Conservation (phyloP, 305 asterid species). For the Caryopteris hybrid region DNA sequence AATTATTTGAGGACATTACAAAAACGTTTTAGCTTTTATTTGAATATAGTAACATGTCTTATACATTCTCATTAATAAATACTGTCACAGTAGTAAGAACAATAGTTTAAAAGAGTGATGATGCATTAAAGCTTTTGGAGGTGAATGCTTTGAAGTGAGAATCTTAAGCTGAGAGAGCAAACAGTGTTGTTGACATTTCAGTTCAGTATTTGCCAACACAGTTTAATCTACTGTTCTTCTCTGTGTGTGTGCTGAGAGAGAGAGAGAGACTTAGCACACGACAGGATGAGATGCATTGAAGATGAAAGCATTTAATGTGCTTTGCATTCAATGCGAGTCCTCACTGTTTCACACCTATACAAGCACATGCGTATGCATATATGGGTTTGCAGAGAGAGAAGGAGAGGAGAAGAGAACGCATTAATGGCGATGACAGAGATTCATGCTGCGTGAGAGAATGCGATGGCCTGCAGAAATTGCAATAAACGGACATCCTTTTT, state of each 20-base stretch:
- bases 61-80: neutral
- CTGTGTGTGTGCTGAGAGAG: conserved; percentile 14
- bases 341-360: conserved; percentile 18
- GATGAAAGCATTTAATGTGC: conserved; percentile 29
- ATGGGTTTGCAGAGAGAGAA: neutral
- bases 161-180: conserved; percentile 1
- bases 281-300: conserved; percentile 23
- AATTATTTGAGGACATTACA: too few relatives aligned
- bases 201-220: neutral
- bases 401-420: neutral
- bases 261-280: conserved; percentile 14
- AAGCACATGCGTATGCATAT: conserved; percentile 20
- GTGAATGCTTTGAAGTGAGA: conserved; percentile 10
- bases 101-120: neutral
- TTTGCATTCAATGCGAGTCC: conserved; percentile 35
- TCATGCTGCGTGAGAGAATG: conserved; percentile 32
- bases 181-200: conserved; percentile 4
- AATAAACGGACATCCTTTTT: conserved; percentile 25
- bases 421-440: conserved; percentile 26
- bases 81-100: neutral
- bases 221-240: conserved; percentile 13
- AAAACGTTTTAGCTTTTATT: neutral
- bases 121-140: conserved; percentile 1
- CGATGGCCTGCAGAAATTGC: conserved; percentile 21
- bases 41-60: neutral